A percentile compares a stretch with the other conserved stretches of the same genome.
phyloP scores from a whole-genome alignment of 148 eudicot species.

The Camellia granthamiana region DNA sequence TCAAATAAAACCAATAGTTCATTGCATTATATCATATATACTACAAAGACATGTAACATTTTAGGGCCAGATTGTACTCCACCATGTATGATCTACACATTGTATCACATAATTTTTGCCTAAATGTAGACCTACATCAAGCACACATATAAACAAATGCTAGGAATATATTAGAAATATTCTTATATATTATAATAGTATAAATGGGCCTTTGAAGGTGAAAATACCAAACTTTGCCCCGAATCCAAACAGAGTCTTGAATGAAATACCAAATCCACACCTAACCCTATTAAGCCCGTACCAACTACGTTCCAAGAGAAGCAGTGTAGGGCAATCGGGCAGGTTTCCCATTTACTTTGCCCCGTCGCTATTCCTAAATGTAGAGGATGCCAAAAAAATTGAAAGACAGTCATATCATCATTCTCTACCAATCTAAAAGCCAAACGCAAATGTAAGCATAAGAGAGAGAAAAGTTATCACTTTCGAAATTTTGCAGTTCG shows the following conservation, averaged over 20 bases:
- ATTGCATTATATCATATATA: background rate
- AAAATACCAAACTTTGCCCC: background rate
- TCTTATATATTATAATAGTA: background rate
- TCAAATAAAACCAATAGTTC: background rate
- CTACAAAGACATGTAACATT: background rate
- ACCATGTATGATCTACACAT: background rate
- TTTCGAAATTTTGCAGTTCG: background rate
- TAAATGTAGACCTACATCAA: background rate
- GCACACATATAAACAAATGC: background rate
- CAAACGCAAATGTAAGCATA: background rate
- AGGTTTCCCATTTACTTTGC: background rate
- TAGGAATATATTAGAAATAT: background rate
- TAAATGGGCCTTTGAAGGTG: background rate
- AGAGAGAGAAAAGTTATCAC: background rate
- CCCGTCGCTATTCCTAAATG: background rate
- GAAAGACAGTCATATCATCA: background rate
- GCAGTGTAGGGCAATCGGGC: no score
- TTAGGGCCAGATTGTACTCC: background rate
- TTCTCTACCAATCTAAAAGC: no score
- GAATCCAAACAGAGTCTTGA: background rate
- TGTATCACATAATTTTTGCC: background rate
- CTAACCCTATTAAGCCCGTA: background rate
- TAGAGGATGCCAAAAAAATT: background rate
- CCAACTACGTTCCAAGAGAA: background rate
- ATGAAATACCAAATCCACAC: background rate